A percentile compares a stretch with the other conserved stretches of the same genome.
Conservation (phyloP, 1,284 basidiomycete species). For the Trametes pubescens region DNA sequence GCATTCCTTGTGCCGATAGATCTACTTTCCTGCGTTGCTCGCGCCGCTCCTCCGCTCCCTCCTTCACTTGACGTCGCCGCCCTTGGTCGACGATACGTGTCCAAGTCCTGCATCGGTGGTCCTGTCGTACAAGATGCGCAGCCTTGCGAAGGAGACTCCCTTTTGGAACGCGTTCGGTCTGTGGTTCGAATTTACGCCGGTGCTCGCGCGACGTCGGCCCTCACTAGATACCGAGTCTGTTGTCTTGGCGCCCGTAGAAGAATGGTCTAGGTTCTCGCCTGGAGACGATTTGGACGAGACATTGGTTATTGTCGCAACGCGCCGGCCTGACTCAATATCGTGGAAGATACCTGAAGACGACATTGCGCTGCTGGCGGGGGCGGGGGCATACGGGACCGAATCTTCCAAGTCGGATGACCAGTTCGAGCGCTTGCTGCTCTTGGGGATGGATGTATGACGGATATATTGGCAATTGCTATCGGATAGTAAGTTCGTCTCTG, state of each 20-base stretch:
- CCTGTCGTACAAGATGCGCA: slow-evolving; percentile 82
- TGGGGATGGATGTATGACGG: slow-evolving; percentile 42
- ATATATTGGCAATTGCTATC: not conserved
- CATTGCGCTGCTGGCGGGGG: slow-evolving; percentile 60
- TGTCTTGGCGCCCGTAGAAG: not conserved
- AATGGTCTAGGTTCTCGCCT: slow-evolving; percentile 40
- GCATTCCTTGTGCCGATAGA: slow-evolving; percentile 46
- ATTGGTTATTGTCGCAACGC: slow-evolving; percentile 68
- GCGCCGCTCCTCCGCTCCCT: slow-evolving; percentile 75
- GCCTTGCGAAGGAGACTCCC: slow-evolving; percentile 75
- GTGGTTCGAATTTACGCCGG: slow-evolving; percentile 80
- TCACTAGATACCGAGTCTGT: not conserved
- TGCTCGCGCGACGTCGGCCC: slow-evolving; percentile 50
- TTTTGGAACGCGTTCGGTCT: slow-evolving; percentile 87
- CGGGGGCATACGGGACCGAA: slow-evolving; percentile 54
- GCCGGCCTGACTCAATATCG: slow-evolving; percentile 60
- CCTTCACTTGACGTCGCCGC: slow-evolving; percentile 67
- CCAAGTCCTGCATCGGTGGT: slow-evolving; percentile 46
- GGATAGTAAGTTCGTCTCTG: no score
- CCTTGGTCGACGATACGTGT: slow-evolving; percentile 42
- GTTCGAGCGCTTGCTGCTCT: slow-evolving; percentile 73
- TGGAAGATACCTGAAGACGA: slow-evolving; percentile 67
- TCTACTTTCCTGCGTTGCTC: slow-evolving; percentile 80
- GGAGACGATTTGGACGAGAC: slow-evolving; percentile 50
- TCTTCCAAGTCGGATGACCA: slow-evolving; percentile 64